phyloP scores from a whole-genome alignment of 768 basidiomycete species.

The Russula virescens region DNA sequence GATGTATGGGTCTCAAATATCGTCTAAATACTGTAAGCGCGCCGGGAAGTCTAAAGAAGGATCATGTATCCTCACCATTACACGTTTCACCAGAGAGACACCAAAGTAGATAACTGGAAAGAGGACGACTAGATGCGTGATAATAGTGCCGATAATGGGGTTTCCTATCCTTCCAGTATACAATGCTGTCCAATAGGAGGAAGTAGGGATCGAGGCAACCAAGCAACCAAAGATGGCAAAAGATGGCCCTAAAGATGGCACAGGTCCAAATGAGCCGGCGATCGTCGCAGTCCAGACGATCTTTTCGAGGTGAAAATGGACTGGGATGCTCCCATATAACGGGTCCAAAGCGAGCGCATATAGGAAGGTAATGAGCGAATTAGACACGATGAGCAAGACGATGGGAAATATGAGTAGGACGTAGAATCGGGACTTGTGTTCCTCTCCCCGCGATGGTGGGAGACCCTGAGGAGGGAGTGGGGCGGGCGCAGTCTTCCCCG shows the following conservation, averaged over 20 bases:
- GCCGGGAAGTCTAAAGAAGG: not conserved
- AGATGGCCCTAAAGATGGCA: conserved; percentile 31
- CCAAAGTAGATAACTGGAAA: conserved; percentile 51
- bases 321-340: conserved; percentile 59
- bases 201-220: conserved; percentile 46
- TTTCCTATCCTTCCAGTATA: conserved; percentile 50
- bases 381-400: conserved; percentile 27
- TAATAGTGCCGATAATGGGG: conserved; percentile 51
- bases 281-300: conserved; percentile 33
- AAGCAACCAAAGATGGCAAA: conserved; percentile 37
- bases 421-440: conserved; percentile 4
- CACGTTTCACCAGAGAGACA: conserved; percentile 39
- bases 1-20: conserved; percentile 9
- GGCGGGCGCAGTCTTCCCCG: not conserved
- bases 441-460: not conserved
- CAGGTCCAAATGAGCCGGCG: conserved; percentile 33
- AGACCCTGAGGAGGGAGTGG: not conserved
- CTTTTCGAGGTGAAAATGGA: conserved; percentile 43
- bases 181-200: conserved; percentile 62
- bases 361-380: conserved; percentile 55
- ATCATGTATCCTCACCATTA: conserved; percentile 33
- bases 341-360: conserved; percentile 64
- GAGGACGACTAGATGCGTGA: conserved; percentile 52
- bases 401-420: conserved; percentile 28
- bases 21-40: conserved; percentile 8